phyloP scores from a whole-genome alignment of 2,329 filamentous ascomycete genomes.

The Rhynchosporium agropyri region DNA sequence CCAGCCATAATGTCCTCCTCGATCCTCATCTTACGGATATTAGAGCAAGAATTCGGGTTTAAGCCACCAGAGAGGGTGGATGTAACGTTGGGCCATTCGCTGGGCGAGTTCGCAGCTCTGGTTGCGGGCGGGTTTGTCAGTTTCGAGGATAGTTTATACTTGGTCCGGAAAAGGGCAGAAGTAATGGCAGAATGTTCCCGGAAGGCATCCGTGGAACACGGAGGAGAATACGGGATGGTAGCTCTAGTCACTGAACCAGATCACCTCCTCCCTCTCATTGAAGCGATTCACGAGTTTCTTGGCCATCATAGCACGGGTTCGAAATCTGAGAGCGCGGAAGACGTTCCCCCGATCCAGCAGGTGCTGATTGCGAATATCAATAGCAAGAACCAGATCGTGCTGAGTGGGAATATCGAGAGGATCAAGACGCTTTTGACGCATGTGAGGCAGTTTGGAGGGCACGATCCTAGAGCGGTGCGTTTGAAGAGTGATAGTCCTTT shows the following conservation, averaged over 20 bases:
- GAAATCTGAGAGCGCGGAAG: conserved; percentile 67
- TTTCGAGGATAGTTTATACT: conserved; percentile 74
- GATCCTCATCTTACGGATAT: conserved; percentile 82
- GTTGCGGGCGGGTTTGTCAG: conserved; percentile 80
- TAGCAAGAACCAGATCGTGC: conserved; percentile 92
- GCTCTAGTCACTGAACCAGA: conserved; percentile 85
- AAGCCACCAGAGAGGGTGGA: conserved; percentile 70
- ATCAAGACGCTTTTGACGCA: conserved; percentile 84
- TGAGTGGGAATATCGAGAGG: conserved; percentile 82
- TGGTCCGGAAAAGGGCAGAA: conserved; percentile 78
- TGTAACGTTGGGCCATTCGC: conserved; percentile 83
- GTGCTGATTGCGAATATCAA: conserved; percentile 94
- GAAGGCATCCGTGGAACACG: conserved; percentile 65
- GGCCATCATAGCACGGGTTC: conserved; percentile 66
- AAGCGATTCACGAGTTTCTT: conserved; percentile 78
- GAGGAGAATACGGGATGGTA: conserved; percentile 91
- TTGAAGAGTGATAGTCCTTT: conserved; percentile 89
- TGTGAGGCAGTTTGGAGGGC: conserved; percentile 84
- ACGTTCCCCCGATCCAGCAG: conserved; percentile 77
- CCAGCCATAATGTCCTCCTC: conserved; percentile 96
- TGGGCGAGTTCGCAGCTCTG: conserved; percentile 91
- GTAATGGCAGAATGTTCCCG: conserved; percentile 79
- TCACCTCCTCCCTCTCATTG: conserved; percentile 69
- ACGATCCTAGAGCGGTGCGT: conserved; percentile 85
- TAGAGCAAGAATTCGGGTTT: conserved; percentile 86